phyloP scores from a whole-genome alignment of 805 yeast genomes.

The Wickerhamiella shivajii region DNA sequence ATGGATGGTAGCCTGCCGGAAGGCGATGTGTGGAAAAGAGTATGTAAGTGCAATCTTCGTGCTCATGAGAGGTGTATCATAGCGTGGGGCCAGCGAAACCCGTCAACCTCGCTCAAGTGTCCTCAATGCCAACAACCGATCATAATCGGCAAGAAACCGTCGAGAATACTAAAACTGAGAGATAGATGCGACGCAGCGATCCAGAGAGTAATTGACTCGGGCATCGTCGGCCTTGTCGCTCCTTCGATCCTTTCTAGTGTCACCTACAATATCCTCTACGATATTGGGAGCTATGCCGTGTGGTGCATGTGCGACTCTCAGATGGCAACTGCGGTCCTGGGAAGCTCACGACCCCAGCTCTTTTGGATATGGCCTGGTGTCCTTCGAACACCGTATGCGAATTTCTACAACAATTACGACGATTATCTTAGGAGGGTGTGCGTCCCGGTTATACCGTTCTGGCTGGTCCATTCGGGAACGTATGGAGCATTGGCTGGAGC shows the following conservation, averaged over 20 bases:
- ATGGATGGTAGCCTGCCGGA: not conserved
- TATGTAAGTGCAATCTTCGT: conserved; percentile 32
- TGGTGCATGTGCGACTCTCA: conserved; percentile 19
- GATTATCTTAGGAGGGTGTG: not conserved
- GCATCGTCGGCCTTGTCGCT: conserved; percentile 11
- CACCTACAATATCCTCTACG: conserved; percentile 18
- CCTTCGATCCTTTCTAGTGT: conserved; percentile 1
- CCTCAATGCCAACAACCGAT: conserved; percentile 24
- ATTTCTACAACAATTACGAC: not conserved
- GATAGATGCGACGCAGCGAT: conserved; percentile 1
- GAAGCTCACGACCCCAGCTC: conserved; percentile 7
- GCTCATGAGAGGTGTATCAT: conserved; percentile 34
- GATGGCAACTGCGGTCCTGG: conserved; percentile 17
- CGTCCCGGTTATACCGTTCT: not conserved
- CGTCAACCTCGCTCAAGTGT: conserved; percentile 16
- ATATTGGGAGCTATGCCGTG: conserved; percentile 20
- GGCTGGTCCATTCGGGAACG: not conserved
- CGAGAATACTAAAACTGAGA: conserved; percentile 13
- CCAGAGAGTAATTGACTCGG: conserved; percentile 9
- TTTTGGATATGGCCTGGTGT: not conserved
- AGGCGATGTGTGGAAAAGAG: conserved; percentile 29
- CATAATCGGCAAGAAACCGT: conserved; percentile 11
- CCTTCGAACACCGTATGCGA: not conserved
- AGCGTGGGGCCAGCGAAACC: conserved; percentile 28
- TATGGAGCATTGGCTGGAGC: not conserved